These are phyloP conservation scores for Apiospora saccharicola DNA, from an alignment of 2,329 filamentous ascomycete species.

Conservation along the genomic window DNA sequence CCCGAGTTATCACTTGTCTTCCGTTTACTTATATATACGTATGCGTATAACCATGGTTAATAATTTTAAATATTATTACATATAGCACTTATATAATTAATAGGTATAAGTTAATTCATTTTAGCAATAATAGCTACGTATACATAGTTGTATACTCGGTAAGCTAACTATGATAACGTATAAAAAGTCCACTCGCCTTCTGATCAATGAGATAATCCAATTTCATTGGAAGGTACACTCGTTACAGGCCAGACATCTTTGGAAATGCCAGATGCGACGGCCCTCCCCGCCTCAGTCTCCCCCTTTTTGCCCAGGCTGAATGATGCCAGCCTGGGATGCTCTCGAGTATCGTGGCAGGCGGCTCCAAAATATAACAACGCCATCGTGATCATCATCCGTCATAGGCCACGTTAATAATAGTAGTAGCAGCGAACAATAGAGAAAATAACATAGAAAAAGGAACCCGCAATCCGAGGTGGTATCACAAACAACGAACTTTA, in stretches of 20 bases:
- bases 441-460: not conserved
- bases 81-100: not conserved
- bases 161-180: constrained; percentile 1
- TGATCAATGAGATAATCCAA: not conserved
- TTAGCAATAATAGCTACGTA: not conserved
- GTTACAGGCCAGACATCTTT: not conserved
- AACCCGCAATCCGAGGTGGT: constrained; percentile 13
- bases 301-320: not conserved
- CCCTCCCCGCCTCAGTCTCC: not conserved
- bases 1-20: not conserved
- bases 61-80: not conserved
- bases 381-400: constrained; percentile 17
- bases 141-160: not conserved
- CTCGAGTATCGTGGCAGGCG: not conserved
- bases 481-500: constrained; percentile 5
- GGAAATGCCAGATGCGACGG: not conserved
- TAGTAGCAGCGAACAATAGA: constrained; percentile 1
- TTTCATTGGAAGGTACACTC: not conserved
- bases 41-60: no score
- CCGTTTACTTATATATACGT: not conserved
- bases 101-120: not conserved
- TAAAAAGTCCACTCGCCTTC: not conserved
- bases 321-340: not conserved
- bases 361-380: constrained; percentile 7
- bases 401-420: constrained; percentile 15